Percentiles rank a stretch among this genome's conserved stretches.
Conservation (phyloP, 2,329 filamentous ascomycete species). For the Pseudogymnoascus sp. region DNA sequence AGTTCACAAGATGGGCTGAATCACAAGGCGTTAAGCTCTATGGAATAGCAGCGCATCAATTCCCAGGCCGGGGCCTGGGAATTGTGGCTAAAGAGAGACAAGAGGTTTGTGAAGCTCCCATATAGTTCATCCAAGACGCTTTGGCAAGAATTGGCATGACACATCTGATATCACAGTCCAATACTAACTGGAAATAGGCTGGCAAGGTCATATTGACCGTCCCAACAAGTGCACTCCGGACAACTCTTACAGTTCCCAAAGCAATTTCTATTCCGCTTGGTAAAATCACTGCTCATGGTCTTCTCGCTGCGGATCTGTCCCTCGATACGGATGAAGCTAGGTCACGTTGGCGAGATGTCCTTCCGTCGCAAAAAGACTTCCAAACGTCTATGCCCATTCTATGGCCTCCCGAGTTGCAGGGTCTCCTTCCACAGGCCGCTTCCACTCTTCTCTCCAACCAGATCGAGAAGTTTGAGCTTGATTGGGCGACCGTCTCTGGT, state of each 20-base stretch:
- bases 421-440: constrained; percentile 37
- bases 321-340: constrained; percentile 38
- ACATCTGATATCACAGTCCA: not conserved
- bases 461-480: constrained; percentile 39
- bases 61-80: constrained; percentile 68
- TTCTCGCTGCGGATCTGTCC: constrained; percentile 61
- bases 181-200: constrained; percentile 33
- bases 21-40: constrained; percentile 56
- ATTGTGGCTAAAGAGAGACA: constrained; percentile 62
- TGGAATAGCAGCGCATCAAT: constrained; percentile 55
- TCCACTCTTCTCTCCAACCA: constrained; percentile 45
- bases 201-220: constrained; percentile 56
- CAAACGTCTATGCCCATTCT: constrained; percentile 45
- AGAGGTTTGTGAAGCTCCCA: constrained; percentile 39
- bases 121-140: not conserved
- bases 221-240: constrained; percentile 54
- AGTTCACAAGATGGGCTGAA: constrained; percentile 60
- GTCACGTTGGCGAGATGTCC: constrained; percentile 54
- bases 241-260: constrained; percentile 49
- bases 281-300: constrained; percentile 56
- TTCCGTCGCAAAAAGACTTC: constrained; percentile 57
- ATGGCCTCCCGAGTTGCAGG: constrained; percentile 38
- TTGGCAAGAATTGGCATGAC: not conserved
- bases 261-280: constrained; percentile 44
- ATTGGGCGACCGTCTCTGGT: constrained; percentile 37